Evolutionary conservation across 78 protist genomes (phyloP).

Genomic region (Cavenderia fasciculata): DNA sequence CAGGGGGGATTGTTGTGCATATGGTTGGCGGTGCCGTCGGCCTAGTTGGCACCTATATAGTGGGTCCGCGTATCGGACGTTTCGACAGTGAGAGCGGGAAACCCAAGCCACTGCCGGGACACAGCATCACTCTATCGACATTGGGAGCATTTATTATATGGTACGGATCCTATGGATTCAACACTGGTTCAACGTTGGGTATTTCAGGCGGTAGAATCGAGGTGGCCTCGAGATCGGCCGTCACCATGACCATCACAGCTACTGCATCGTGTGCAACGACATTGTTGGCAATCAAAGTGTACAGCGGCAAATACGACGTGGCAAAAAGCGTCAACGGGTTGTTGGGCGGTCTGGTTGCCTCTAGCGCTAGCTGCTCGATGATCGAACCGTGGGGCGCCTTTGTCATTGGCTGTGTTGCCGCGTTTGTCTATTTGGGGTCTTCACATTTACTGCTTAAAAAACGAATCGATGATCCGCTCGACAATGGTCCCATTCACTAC

Average conservation of each 20-base stretch:
- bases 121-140: conserved; percentile 59
- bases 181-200: conserved; percentile 85
- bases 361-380: conserved; percentile 74
- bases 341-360: conserved; percentile 87
- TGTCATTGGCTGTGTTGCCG: conserved; percentile 78
- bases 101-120: conserved; percentile 70
- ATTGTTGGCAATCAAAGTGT: conserved; percentile 22
- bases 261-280: conserved; percentile 76
- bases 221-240: conserved; percentile 61
- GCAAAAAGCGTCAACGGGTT: conserved; percentile 74
- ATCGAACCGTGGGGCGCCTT: conserved; percentile 89
- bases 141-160: conserved; percentile 90
- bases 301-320: conserved; percentile 24
- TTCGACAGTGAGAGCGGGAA: conserved; percentile 66
- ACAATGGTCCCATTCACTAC: conserved; percentile 87
- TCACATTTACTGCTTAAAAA: conserved; percentile 12
- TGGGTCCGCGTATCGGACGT: conserved; percentile 91
- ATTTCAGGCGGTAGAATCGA: conserved; percentile 17
- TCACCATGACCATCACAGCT: conserved; percentile 78
- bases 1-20: conserved; percentile 89
- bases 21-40: conserved; percentile 88
- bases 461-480: conserved; percentile 90
- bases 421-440: conserved; percentile 57
- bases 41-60: conserved; percentile 79
- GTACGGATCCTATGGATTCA: conserved; percentile 93